Evolutionary conservation across 805 yeast species (phyloP).

Genomic region (Starmerella vitae): DNA sequence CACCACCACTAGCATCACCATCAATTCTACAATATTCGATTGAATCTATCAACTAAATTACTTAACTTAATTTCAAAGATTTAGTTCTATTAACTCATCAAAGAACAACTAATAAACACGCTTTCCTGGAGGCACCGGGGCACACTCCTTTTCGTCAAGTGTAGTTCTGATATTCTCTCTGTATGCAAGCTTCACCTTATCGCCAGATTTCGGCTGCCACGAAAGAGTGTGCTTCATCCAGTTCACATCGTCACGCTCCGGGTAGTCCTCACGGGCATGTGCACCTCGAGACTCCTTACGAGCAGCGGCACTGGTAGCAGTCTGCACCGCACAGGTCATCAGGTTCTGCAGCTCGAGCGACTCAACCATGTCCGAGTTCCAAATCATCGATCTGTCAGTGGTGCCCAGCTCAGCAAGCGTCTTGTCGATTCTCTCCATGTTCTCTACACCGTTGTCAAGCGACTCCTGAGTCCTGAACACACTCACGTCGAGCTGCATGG

Average conservation of each 20-base stretch:
- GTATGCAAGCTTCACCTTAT: slow-evolving; percentile 60
- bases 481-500: slow-evolving; percentile 94
- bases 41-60: no score
- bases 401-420: slow-evolving; percentile 66
- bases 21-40: no score
- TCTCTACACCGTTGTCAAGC: slow-evolving; percentile 78
- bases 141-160: slow-evolving; percentile 83
- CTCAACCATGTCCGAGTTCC: slow-evolving; percentile 96
- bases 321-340: slow-evolving; percentile 93
- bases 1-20: no score
- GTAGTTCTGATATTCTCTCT: slow-evolving; percentile 74
- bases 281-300: slow-evolving; percentile 98
- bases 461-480: slow-evolving; percentile 92
- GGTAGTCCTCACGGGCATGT: slow-evolving; percentile 96
- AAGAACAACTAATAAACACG: slow-evolving; percentile 95
- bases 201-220: slow-evolving; percentile 69
- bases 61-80: no score
- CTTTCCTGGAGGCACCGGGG: slow-evolving; percentile 91
- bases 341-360: slow-evolving; percentile 91
- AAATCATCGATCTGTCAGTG: slow-evolving; percentile 92
- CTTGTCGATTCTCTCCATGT: slow-evolving; percentile 62
- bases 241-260: slow-evolving; percentile 85
- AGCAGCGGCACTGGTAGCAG: slow-evolving; percentile 85
- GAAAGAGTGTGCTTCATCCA: slow-evolving; percentile 98
- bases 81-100: no score